Conservation (phyloP, 2,329 filamentous ascomycete species). For the Torrubiella hemipterigena region DNA sequence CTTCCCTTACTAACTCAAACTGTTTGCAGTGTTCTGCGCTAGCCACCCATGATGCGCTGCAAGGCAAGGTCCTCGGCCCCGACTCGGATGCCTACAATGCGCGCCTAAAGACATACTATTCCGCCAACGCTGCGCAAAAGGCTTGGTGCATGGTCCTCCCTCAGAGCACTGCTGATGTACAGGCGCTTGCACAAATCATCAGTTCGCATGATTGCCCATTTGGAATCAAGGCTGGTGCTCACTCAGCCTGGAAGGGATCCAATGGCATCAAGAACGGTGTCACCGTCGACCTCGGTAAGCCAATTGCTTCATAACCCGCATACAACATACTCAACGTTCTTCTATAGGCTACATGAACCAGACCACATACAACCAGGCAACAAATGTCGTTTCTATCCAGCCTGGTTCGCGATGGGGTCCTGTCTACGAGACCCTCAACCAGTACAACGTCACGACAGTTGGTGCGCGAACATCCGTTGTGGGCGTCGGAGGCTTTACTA, state of each 20-base stretch:
- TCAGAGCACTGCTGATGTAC: constrained; percentile 12
- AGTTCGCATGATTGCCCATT: constrained; percentile 13
- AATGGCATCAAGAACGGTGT: constrained; percentile 15
- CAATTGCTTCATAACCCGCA: no score
- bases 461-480: constrained; percentile 28
- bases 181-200: constrained; percentile 11
- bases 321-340: no score
- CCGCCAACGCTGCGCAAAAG: constrained; percentile 16
- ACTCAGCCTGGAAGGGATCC: constrained; percentile 17
- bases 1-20: no score
- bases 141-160: constrained; percentile 18
- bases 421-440: constrained; percentile 13
- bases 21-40: constrained; percentile 13
- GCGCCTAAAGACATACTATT: constrained; percentile 16
- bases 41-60: constrained; percentile 8
- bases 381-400: constrained; percentile 16
- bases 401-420: constrained; percentile 30
- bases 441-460: constrained; percentile 23
- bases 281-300: constrained; percentile 14
- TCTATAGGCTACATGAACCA: constrained; percentile 15
- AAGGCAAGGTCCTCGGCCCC: constrained; percentile 12
- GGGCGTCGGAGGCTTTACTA: constrained; percentile 17
- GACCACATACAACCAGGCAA: constrained; percentile 16
- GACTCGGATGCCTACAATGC: constrained; percentile 10
- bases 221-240: constrained; percentile 19